phyloP scores from a whole-genome alignment of 805 yeast genomes.

The Dipodascopsis uninucleata region DNA sequence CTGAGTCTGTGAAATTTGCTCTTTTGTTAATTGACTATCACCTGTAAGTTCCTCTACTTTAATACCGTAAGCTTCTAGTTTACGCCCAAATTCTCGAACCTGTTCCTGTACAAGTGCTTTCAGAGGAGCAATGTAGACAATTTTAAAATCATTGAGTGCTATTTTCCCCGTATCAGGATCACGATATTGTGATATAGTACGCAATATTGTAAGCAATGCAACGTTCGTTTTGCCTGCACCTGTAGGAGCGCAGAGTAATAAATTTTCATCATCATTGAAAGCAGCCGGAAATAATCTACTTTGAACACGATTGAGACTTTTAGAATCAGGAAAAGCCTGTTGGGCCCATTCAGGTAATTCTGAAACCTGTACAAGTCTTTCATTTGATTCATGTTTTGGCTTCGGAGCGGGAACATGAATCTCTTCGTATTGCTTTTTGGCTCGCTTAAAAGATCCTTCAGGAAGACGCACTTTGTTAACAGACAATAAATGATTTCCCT shows the following conservation, averaged over 20 bases:
- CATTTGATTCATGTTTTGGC: conserved; percentile 37
- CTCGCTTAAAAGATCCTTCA: conserved; percentile 73
- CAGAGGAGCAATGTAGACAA: conserved; percentile 56
- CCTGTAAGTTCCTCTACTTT: conserved; percentile 53
- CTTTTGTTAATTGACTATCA: conserved; percentile 48
- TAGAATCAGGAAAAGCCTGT: conserved; percentile 63
- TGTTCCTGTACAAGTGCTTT: conserved; percentile 56
- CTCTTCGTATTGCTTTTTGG: conserved; percentile 74
- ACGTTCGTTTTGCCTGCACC: conserved; percentile 75
- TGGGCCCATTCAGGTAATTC: conserved; percentile 81
- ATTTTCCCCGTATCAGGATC: conserved; percentile 55
- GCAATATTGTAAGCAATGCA: conserved; percentile 61
- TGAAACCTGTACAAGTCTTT: conserved; percentile 52
- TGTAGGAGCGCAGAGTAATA: conserved; percentile 54
- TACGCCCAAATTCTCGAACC: conserved; percentile 45
- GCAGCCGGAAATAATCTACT: conserved; percentile 79
- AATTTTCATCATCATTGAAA: conserved; percentile 48
- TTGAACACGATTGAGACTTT: conserved; percentile 76
- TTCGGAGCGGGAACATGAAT: conserved; percentile 89
- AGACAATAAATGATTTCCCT: conserved; percentile 68
- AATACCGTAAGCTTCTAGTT: conserved; percentile 42
- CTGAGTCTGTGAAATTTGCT: conserved; percentile 46
- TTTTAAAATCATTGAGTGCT: conserved; percentile 28
- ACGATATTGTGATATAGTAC: conserved; percentile 53
- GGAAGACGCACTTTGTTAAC: conserved; percentile 70